Percentiles rank a stretch among this genome's conserved stretches.
phyloP scores from a whole-genome alignment of 345 rosid species.

The Cardiospermum halicacabum region DNA sequence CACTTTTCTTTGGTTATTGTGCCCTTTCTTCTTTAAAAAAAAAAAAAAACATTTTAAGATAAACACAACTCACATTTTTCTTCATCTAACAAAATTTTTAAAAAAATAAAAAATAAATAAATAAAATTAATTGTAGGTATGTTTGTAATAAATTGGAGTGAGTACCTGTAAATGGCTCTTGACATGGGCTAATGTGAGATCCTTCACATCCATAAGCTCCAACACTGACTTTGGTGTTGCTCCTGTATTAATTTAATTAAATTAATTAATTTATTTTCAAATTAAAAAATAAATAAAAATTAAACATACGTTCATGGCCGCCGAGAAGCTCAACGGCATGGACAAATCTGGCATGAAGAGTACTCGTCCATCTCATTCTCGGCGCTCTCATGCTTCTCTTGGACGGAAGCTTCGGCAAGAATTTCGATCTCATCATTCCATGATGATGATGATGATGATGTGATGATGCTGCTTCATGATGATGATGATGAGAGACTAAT shows the following conservation, averaged over 20 bases:
- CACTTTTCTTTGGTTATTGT: slow-evolving; percentile 31
- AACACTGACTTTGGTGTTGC: slow-evolving; percentile 92
- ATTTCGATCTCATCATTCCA: slow-evolving; percentile 54
- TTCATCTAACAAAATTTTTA: neutral
- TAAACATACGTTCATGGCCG: slow-evolving; percentile 75
- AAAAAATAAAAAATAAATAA: slow-evolving; percentile 9
- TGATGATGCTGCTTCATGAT: no score
- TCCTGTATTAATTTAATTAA: slow-evolving; percentile 35
- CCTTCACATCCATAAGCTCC: slow-evolving; percentile 88
- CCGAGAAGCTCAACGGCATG: slow-evolving; percentile 92
- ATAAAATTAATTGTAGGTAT: no score
- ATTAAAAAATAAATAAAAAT: slow-evolving; percentile 1
- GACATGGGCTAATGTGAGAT: slow-evolving; percentile 85
- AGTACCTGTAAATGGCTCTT: slow-evolving; percentile 91
- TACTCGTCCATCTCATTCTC: slow-evolving; percentile 89
- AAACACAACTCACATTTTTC: neutral
- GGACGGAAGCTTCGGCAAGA: slow-evolving; percentile 58
- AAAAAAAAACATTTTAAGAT: no score
- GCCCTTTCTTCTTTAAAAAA: slow-evolving; percentile 8
- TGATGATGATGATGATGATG: slow-evolving; percentile 36
- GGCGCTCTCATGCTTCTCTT: slow-evolving; percentile 90
- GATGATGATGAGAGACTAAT: slow-evolving; percentile 27
- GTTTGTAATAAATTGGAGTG: neutral
- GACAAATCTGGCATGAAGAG: slow-evolving; percentile 78
- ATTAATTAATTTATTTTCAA: slow-evolving; percentile 1